Base-by-base conservation (phyloP, 352 stramenopile genomes). In the Pythium rhizo-oryzae region DNA sequence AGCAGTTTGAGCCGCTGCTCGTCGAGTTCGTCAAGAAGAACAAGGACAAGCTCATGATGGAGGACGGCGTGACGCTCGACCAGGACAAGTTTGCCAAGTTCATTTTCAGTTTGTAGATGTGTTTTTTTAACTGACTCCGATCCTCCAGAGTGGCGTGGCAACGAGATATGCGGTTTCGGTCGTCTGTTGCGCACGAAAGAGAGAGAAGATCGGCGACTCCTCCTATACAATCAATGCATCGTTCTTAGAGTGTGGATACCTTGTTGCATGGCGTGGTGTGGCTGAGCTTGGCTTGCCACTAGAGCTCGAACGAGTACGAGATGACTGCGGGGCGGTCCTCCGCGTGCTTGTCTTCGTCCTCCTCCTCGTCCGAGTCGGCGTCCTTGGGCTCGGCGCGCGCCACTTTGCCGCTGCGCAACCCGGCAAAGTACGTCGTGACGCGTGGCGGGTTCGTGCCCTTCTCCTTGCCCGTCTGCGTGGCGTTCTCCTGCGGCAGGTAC, bases 1-100 rank as follows among this genome's bases (percentile, higher is more conserved):
- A 95, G 70, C 86, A 91, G 61, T 96, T 97, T 59, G 89, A 93
- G 49, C 54, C 70, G 19, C 74, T 76, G 9, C 76, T 92, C 39
- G 61, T 92, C 23, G 87, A 96, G 52, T 96, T 94, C 62, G 84
- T 96, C 59, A 89, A 91, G 74, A 87, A 87, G 61, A 81, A 96
- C 69, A 60, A 86, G 19, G 70, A 73, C 19, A 75, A 84, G 66
- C 33, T 92, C 11, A 53, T 87, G 41, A 69, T 80, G 33, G 70
- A 76, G 5, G 85, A 92, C 37, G 82, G 82, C 55, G 71, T 83
- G 53, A 84, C 78, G 51, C 54, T 92, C 24, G 83, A 96, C 76
- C 76, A 81, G 66, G 80, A 85, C 7, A 92, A 92, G 79, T 93
- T 96, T 60, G 72, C 80, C 39, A 69, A 83, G 65, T 84, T 92